Percentiles rank a stretch among this genome's conserved stretches.
These are phyloP conservation scores for Saccharomycopsis babjevae DNA, from an alignment of 805 yeast species.

Conservation along the genomic window DNA sequence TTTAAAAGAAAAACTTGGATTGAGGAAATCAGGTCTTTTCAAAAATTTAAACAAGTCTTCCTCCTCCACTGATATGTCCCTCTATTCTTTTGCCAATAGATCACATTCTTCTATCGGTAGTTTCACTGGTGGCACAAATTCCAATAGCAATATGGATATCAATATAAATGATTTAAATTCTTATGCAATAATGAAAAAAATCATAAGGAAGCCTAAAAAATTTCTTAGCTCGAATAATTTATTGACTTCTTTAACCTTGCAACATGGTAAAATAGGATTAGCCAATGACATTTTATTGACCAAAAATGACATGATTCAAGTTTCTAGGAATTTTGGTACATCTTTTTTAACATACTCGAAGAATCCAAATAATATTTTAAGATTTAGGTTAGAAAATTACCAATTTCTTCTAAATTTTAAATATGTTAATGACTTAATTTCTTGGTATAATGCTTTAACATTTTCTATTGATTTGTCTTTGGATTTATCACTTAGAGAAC, in stretches of 20 bases:
- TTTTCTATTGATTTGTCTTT: constrained; percentile 74
- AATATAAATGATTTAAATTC: constrained; percentile 8
- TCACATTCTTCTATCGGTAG: not conserved
- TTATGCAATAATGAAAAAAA: constrained; percentile 8
- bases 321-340: not conserved
- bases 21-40: constrained; percentile 9
- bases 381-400: constrained; percentile 14
- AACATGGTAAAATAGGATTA: constrained; percentile 16
- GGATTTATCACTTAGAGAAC: constrained; percentile 60
- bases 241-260: constrained; percentile 14
- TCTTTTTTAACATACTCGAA: not conserved
- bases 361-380: constrained; percentile 6
- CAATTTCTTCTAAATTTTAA: constrained; percentile 16
- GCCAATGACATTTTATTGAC: constrained; percentile 14
- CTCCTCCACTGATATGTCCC: not conserved
- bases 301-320: constrained; percentile 6
- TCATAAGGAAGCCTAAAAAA: constrained; percentile 7
- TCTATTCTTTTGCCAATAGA: not conserved
- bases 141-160: not conserved
- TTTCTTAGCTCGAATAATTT: constrained; percentile 4
- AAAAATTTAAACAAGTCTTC: constrained; percentile 1
- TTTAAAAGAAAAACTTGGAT: constrained; percentile 3
- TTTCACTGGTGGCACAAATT: not conserved
- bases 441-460: constrained; percentile 44
- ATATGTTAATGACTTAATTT: constrained; percentile 12